Conservation (phyloP, 129 eudicot genomes). For the Chrysanthemum makinoi region DNA sequence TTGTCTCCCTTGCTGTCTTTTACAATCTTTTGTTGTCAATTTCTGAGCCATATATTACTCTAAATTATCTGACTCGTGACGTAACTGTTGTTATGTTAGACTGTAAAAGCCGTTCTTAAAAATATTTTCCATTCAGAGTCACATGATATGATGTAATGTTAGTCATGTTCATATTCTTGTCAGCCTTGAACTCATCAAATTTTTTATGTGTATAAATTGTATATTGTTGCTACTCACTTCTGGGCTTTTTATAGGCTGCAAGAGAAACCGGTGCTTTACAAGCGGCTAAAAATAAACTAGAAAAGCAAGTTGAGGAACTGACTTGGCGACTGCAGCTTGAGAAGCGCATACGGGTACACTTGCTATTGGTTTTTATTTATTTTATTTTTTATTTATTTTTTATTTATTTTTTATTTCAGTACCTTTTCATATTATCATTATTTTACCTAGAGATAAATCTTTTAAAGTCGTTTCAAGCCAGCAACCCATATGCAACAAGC, state of each 20-base stretch:
- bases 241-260: constrained; percentile 61
- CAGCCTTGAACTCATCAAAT: constrained; percentile 8
- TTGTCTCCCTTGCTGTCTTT: not conserved
- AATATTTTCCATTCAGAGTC: not conserved
- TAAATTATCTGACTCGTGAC: too few species aligned
- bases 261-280: constrained; percentile 93
- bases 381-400: too few species aligned
- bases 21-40: not conserved
- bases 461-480: too few species aligned
- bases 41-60: not conserved
- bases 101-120: constrained; percentile 1
- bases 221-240: constrained; percentile 9
- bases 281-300: constrained; percentile 88
- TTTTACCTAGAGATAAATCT: too few species aligned
- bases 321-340: constrained; percentile 92
- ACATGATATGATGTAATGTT: constrained; percentile 2
- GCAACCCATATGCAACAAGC: too few species aligned
- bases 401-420: not conserved
- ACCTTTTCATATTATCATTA: not conserved
- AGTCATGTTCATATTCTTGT: not conserved
- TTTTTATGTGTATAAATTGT: not conserved
- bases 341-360: constrained; percentile 86
- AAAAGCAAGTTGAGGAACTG: constrained; percentile 93
- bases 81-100: not conserved
- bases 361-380: not conserved